These are phyloP conservation scores for Aethionema arabicum DNA, from an alignment of 345 rosid genomes.

Conservation along the genomic window DNA sequence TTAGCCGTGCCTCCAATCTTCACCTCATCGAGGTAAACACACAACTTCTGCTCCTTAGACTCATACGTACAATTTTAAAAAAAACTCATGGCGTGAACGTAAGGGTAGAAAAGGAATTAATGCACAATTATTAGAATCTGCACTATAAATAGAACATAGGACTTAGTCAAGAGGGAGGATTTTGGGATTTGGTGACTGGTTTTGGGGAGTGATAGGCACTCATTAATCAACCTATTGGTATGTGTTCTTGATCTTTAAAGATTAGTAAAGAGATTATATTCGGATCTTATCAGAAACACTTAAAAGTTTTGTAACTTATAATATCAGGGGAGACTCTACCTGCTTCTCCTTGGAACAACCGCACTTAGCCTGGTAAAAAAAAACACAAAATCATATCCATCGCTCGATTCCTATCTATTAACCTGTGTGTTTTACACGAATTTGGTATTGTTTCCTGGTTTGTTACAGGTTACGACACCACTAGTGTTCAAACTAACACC, in stretches of 20 bases:
- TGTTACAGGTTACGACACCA: conserved; percentile 50
- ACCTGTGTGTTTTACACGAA: conserved; percentile 12
- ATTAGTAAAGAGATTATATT: no score
- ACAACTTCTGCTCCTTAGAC: conserved; percentile 1
- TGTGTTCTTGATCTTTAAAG: no score
- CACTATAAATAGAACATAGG: no score
- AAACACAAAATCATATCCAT: conserved; percentile 17
- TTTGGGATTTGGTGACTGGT: no score
- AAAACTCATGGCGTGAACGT: no score
- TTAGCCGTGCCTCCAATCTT: conserved; percentile 91
- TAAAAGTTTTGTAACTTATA: conserved; percentile 5
- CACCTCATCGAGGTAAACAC: conserved; percentile 77
- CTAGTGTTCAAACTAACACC: conserved; percentile 53
- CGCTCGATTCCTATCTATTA: not conserved
- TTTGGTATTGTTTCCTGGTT: conserved; percentile 14
- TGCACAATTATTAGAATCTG: no score
- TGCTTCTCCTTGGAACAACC: conserved; percentile 84
- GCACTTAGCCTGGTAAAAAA: conserved; percentile 79
- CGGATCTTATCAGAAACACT: not conserved
- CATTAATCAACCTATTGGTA: no score
- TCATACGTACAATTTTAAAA: not conserved
- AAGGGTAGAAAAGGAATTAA: no score
- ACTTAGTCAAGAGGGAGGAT: no score
- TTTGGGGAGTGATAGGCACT: no score
- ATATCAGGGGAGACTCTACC: conserved; percentile 68